These are phyloP conservation scores for Brassica napus DNA, from an alignment of 345 rosid genomes.

Conservation along the genomic window DNA sequence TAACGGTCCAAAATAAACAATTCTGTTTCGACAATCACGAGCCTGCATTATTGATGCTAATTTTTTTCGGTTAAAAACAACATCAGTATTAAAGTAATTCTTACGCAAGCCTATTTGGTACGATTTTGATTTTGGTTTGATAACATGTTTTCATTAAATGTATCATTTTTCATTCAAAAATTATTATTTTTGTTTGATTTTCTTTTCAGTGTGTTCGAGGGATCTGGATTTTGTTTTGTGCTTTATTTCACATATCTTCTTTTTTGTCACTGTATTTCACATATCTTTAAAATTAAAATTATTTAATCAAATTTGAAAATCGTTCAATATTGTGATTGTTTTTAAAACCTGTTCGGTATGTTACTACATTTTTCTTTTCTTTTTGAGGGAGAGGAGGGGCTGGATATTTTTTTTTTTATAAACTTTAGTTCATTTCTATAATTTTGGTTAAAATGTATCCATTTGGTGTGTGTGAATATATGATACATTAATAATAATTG, in stretches of 20 bases:
- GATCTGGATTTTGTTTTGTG: background rate
- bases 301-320: background rate
- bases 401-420: background rate
- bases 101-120: background rate
- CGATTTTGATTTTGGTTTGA: background rate
- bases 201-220: background rate
- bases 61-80: background rate
- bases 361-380: background rate
- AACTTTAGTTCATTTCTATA: background rate
- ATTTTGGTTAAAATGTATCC: background rate
- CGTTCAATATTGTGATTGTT: background rate
- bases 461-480: background rate
- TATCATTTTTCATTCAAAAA: background rate
- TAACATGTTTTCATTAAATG: background rate
- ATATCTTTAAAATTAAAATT: background rate
- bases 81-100: background rate
- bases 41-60: conserved; percentile 25
- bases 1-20: conserved; percentile 32
- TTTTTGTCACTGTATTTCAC: background rate
- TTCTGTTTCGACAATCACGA: conserved; percentile 29
- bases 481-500: background rate
- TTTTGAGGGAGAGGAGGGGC: background rate
- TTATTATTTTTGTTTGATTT: background rate
- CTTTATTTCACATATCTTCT: background rate
- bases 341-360: background rate